Conservation (phyloP, 1,139 yeast genomes). For the Pichia norvegensis region DNA sequence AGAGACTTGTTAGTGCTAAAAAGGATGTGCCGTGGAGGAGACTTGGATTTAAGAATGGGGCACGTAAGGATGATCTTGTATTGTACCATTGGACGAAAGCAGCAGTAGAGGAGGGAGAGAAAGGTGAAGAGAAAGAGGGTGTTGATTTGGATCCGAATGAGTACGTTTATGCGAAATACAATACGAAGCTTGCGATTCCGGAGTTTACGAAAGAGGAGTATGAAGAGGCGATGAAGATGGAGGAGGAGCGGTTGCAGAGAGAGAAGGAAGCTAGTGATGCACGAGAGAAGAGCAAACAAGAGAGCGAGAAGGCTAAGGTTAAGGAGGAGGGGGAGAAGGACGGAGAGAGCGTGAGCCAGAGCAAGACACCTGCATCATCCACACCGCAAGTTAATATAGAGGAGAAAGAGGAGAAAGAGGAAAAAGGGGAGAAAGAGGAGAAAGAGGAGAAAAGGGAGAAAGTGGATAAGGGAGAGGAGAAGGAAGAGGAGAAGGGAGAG, state of each 20-base stretch:
- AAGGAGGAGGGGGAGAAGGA: neutral
- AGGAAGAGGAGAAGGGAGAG: neutral
- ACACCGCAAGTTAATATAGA: no score
- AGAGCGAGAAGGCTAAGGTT: neutral
- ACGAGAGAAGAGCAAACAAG: slow-evolving; percentile 6
- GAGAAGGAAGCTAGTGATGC: slow-evolving; percentile 1
- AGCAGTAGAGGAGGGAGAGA: slow-evolving; percentile 23
- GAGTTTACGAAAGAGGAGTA: slow-evolving; percentile 61
- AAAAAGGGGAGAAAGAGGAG: neutral
- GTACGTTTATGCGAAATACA: slow-evolving; percentile 69
- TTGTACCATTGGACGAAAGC: slow-evolving; percentile 88
- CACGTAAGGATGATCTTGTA: slow-evolving; percentile 38
- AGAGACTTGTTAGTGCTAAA: slow-evolving; percentile 39
- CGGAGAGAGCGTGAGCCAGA: neutral
- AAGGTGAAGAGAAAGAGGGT: neutral
- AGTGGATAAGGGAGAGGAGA: neutral
- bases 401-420: neutral
- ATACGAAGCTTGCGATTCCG: slow-evolving; percentile 65
- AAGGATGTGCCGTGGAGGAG: slow-evolving; percentile 61
- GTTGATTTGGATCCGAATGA: slow-evolving; percentile 34
- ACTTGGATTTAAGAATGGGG: slow-evolving; percentile 50
- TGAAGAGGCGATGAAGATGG: slow-evolving; percentile 23
- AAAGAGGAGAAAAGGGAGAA: neutral
- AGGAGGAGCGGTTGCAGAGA: slow-evolving; percentile 1
- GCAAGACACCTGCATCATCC: no score